Base-by-base conservation (phyloP, 306 rosid genomes). In the Phaseolus lunatus region DNA sequence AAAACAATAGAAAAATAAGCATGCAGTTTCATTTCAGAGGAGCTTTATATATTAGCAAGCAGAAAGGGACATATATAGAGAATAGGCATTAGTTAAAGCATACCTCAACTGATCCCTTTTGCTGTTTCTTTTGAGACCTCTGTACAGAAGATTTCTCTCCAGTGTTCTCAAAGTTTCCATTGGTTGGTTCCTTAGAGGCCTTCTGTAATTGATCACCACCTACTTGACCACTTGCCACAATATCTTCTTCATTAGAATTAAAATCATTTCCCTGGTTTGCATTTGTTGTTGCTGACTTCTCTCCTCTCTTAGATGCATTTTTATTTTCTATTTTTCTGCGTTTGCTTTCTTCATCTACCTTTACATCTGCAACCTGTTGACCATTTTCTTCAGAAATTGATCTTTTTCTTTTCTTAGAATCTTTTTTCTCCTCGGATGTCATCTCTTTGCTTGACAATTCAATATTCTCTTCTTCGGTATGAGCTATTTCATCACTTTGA, bases 361-460 rank as follows among this genome's bases (percentile, higher is more conserved):
- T 76, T 41, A 67, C 75, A 58, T 90, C 89, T 1, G 35, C 65
- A 62, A 69, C 75, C 70, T 82, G 77, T 31, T 70, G 65, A 71
- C 77, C 85, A 83, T 72, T 83, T 67, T 82, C 88, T 67, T 86
- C 93, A 59, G 92, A 84, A 69, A 41, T 78, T 59, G 63, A 33
- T 77, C 94, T 89, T 88, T 88, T 90, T 15, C 95, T 84, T 67
- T 92, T 94, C 85, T 89, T 92, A 70, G 91, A 85, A 82, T 82
- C 78, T 67, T 89, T 88, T 65, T 80, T 79, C 80, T 77, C 82
- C 62, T 67, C 69, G 1, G 15, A 69, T 3, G 20, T 70, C 26
- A 44, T 78, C 29, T 85, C 92, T 44, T 57, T 85, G 33, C 69
- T 66, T 75, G 85, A 61, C 16, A 57, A 35, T 35, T 78, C 58